Conservation (phyloP, 2,329 filamentous ascomycete genomes). For the Corynespora cassiicola region DNA sequence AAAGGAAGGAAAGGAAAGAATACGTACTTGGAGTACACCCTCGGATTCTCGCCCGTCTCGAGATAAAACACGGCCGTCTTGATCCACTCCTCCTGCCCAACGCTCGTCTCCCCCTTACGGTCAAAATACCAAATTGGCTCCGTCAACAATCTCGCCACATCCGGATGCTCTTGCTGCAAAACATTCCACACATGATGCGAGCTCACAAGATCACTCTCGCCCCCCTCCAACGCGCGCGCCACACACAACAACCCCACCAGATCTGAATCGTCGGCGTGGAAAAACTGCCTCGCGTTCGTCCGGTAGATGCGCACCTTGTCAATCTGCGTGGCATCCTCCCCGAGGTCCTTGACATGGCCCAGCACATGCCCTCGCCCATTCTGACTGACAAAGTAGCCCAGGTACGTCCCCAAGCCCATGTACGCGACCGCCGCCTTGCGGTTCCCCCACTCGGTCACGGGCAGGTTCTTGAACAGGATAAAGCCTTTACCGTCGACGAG, state of each 20-base stretch:
- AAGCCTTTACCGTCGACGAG: slow-evolving; percentile 88
- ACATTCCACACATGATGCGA: slow-evolving; percentile 83
- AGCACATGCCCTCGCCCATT: slow-evolving; percentile 86
- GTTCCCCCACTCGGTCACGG: slow-evolving; percentile 75
- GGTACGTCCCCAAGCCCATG: slow-evolving; percentile 83
- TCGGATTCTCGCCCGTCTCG: slow-evolving; percentile 69
- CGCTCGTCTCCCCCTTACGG: slow-evolving; percentile 81
- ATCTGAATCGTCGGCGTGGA: slow-evolving; percentile 84
- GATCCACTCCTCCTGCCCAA: slow-evolving; percentile 78
- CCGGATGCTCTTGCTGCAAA: slow-evolving; percentile 75
- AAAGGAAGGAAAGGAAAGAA: slow-evolving; percentile 1
- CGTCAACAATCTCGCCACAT: slow-evolving; percentile 77
- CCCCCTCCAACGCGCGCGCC: slow-evolving; percentile 77
- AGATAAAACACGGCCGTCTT: slow-evolving; percentile 76
- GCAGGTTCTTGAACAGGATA: slow-evolving; percentile 86
- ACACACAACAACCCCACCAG: slow-evolving; percentile 85
- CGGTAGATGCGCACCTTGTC: slow-evolving; percentile 90
- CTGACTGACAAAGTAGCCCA: slow-evolving; percentile 88
- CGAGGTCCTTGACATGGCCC: slow-evolving; percentile 88
- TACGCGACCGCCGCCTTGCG: slow-evolving; percentile 87
- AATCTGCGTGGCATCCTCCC: slow-evolving; percentile 80
- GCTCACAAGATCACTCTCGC: slow-evolving; percentile 82
- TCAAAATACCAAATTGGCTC: slow-evolving; percentile 91
- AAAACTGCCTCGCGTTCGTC: slow-evolving; percentile 84
- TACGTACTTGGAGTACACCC: slow-evolving; percentile 75